These are phyloP conservation scores for Friedmanniomyces endolithicus DNA, from an alignment of 495 filamentous ascomycete genomes.

Conservation along the genomic window DNA sequence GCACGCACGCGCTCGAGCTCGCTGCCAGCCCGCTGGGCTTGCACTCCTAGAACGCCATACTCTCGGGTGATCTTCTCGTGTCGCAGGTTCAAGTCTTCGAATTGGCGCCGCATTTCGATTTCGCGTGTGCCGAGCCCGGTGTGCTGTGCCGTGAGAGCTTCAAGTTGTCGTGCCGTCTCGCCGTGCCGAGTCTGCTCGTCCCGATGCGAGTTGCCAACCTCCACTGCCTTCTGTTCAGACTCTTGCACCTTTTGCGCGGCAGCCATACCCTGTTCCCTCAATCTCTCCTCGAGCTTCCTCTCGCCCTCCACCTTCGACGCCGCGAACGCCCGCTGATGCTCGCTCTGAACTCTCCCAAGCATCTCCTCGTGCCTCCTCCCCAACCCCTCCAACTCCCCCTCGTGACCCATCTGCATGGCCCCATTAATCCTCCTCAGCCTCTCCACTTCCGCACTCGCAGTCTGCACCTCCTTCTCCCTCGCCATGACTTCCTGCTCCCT, in stretches of 20 bases:
- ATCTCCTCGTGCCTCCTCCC: constrained; percentile 36
- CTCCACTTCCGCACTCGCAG: constrained; percentile 48
- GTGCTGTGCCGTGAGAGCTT: constrained; percentile 17
- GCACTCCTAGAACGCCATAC: background rate
- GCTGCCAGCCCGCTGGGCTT: background rate
- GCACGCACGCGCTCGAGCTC: constrained; percentile 2
- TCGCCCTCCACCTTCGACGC: constrained; percentile 1
- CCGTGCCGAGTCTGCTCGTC: constrained; percentile 19
- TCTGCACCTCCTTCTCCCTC: constrained; percentile 65
- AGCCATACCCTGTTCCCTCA: constrained; percentile 2
- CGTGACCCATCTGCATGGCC: constrained; percentile 56
- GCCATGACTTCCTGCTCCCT: constrained; percentile 63
- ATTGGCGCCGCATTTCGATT: background rate
- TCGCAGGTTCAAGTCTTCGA: constrained; percentile 9
- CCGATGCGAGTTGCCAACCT: constrained; percentile 19
- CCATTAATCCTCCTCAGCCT: constrained; percentile 59
- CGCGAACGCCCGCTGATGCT: constrained; percentile 18
- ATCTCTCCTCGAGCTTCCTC: background rate
- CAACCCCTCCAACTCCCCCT: constrained; percentile 37
- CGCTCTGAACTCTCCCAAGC: constrained; percentile 21
- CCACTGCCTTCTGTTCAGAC: constrained; percentile 11
- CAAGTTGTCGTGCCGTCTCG: constrained; percentile 19
- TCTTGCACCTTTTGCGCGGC: constrained; percentile 15
- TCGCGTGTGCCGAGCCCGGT: constrained; percentile 5
- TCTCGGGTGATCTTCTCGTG: constrained; percentile 17